Evolutionary conservation across 2,329 filamentous ascomycete genomes (phyloP).

Genomic region (Aureobasidium vineae): DNA sequence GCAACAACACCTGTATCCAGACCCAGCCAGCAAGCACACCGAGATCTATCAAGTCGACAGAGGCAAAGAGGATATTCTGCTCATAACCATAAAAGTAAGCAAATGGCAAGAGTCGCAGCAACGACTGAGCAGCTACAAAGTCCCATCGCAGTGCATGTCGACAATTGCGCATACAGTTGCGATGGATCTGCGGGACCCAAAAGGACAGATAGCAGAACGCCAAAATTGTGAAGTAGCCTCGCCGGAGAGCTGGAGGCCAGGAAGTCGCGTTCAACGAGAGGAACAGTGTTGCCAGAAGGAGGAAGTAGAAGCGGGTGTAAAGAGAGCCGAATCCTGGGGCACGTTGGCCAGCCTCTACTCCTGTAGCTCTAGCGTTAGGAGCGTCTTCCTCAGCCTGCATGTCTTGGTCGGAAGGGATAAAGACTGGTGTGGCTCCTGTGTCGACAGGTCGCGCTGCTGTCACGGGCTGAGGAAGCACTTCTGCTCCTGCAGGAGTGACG

Average conservation of each 20-base stretch:
- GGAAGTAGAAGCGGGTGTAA: slow-evolving; percentile 62
- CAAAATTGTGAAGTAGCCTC: slow-evolving; percentile 60
- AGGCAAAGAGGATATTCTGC: slow-evolving; percentile 78
- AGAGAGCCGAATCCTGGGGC: slow-evolving; percentile 52
- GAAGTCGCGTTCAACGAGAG: slow-evolving; percentile 59
- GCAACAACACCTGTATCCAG: slow-evolving; percentile 76
- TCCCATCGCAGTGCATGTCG: slow-evolving; percentile 88
- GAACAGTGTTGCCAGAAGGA: slow-evolving; percentile 58
- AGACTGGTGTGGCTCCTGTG: slow-evolving; percentile 55
- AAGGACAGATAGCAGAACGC: slow-evolving; percentile 79
- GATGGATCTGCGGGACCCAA: slow-evolving; percentile 88
- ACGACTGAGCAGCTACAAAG: slow-evolving; percentile 80
- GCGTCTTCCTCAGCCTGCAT: slow-evolving; percentile 42
- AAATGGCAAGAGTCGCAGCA: slow-evolving; percentile 74
- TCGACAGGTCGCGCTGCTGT: slow-evolving; percentile 43
- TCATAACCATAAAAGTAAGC: slow-evolving; percentile 78
- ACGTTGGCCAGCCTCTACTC: slow-evolving; percentile 35
- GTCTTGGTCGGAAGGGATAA: slow-evolving; percentile 61
- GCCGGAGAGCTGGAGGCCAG: slow-evolving; percentile 54
- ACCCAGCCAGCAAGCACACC: slow-evolving; percentile 70
- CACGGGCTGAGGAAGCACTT: slow-evolving; percentile 51
- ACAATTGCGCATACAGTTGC: slow-evolving; percentile 88
- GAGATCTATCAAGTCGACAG: slow-evolving; percentile 65
- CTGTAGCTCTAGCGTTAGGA: slow-evolving; percentile 36
- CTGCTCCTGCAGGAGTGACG: slow-evolving; percentile 34